phyloP scores from a whole-genome alignment of 129 eudicot species.

The Centella asiatica region DNA sequence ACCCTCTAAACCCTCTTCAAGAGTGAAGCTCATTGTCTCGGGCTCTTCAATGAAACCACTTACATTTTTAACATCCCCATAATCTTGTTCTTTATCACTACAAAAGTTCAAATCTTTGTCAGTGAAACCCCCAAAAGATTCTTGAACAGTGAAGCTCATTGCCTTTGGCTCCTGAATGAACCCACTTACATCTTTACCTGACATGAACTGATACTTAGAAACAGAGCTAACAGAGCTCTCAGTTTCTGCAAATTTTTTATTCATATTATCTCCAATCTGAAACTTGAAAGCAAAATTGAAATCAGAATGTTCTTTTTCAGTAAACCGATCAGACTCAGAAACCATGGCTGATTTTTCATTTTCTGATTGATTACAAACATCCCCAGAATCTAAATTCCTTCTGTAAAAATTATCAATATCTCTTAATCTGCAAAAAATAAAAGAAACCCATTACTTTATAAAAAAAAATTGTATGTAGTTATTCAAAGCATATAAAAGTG shows the following conservation, averaged over 20 bases:
- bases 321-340: constrained; percentile 25
- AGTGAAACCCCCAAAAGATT: constrained; percentile 32
- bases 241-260: constrained; percentile 22
- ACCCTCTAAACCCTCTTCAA: too few relatives aligned
- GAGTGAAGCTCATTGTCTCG: too few relatives aligned
- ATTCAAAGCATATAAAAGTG: background rate
- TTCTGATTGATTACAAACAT: constrained; percentile 22
- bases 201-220: constrained; percentile 36
- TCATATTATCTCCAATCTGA: constrained; percentile 24
- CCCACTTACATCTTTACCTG: constrained; percentile 42
- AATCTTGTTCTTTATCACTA: background rate
- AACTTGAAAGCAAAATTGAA: constrained; percentile 30
- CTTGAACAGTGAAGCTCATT: constrained; percentile 47
- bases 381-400: constrained; percentile 18
- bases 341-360: constrained; percentile 5
- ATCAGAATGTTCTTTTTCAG: constrained; percentile 28
- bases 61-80: too few relatives aligned
- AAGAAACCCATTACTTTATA: background rate
- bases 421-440: constrained; percentile 31
- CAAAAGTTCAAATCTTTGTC: constrained; percentile 9
- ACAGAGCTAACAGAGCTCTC: constrained; percentile 51
- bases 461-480: background rate
- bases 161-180: constrained; percentile 42
- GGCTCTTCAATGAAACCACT: too few relatives aligned
- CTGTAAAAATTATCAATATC: constrained; percentile 16